Percentiles rank a stretch among this genome's conserved stretches.
Evolutionary conservation across 257 asterid species (phyloP).

Genomic region (Ilex aquifolium): DNA sequence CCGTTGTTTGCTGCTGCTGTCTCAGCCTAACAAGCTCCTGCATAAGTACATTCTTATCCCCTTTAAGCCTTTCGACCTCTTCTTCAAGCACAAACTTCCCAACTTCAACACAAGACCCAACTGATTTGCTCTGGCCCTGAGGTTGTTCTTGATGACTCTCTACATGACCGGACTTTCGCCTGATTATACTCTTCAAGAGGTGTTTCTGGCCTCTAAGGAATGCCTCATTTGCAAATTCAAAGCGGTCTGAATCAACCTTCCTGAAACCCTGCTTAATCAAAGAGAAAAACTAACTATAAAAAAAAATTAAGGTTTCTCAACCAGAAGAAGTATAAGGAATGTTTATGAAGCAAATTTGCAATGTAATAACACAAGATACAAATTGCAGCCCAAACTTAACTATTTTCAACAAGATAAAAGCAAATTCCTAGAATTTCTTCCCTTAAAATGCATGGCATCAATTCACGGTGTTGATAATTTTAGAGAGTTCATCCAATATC

Average conservation of each 20-base stretch:
- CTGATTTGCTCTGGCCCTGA: constrained; percentile 35
- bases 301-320: constrained; percentile 4
- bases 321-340: too few relatives aligned
- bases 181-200: constrained; percentile 50
- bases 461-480: too few relatives aligned
- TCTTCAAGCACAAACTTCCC: constrained; percentile 64
- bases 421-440: too few relatives aligned
- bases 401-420: too few relatives aligned
- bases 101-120: constrained; percentile 56
- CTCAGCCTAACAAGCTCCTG: constrained; percentile 79
- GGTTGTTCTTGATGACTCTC: constrained; percentile 35
- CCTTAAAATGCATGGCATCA: too few relatives aligned
- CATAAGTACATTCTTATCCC: constrained; percentile 74
- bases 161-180: constrained; percentile 52
- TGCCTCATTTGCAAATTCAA: constrained; percentile 62
- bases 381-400: too few relatives aligned
- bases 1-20: constrained; percentile 73
- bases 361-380: too few relatives aligned
- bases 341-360: too few relatives aligned
- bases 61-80: constrained; percentile 65
- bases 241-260: constrained; percentile 60
- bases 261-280: constrained; percentile 51
- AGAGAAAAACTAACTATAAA: constrained; percentile 40
- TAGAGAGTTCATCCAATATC: too few relatives aligned
- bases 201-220: constrained; percentile 60